These are phyloP conservation scores for Ambrosia hybrid DNA, from an alignment of 140 eudicot species.

Conservation along the genomic window DNA sequence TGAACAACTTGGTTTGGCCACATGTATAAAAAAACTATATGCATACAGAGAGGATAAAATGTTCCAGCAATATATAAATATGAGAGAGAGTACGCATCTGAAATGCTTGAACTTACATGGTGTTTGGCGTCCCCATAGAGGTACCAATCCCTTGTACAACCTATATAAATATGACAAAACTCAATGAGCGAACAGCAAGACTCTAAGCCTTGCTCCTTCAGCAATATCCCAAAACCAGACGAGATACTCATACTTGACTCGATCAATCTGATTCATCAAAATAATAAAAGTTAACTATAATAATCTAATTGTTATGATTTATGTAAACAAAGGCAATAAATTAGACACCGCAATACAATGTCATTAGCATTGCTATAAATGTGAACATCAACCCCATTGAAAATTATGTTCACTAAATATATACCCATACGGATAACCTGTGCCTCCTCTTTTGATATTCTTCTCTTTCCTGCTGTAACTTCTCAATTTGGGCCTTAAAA, in stretches of 20 bases:
- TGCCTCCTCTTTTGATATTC: no score
- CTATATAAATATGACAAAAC: conserved; percentile 31
- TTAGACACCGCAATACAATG: background rate
- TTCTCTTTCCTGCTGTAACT: no score
- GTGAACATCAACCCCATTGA: background rate
- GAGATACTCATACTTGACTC: conserved; percentile 74
- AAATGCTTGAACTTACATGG: conserved; percentile 53
- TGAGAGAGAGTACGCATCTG: background rate
- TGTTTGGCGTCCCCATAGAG: conserved; percentile 78
- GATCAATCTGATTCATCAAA: conserved; percentile 54
- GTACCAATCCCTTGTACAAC: conserved; percentile 68
- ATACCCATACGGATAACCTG: background rate
- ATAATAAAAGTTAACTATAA: background rate
- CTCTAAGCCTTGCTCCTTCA: conserved; percentile 76
- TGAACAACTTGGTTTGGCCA: no score
- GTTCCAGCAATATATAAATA: background rate
- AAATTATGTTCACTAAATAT: background rate
- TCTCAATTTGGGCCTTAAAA: no score
- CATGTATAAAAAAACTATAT: background rate
- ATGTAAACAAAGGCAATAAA: background rate
- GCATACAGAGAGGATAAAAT: background rate
- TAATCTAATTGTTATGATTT: background rate
- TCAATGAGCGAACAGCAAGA: background rate
- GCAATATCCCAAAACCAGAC: conserved; percentile 70
- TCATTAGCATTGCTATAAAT: background rate